phyloP scores from a whole-genome alignment of 2,329 filamentous ascomycete genomes.

The Alternaria sp. region DNA sequence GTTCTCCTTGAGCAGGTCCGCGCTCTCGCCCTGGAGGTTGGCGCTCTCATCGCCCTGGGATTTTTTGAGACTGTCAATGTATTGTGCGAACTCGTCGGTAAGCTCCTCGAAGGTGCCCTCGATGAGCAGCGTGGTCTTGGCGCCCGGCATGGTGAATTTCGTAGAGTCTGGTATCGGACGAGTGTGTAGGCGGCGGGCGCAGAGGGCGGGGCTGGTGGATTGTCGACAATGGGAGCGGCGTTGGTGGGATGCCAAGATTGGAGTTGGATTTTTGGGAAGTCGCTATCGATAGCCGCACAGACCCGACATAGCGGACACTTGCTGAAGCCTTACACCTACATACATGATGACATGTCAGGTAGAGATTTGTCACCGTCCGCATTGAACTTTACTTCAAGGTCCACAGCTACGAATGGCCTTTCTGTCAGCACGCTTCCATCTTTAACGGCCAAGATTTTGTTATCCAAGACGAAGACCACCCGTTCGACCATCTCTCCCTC shows the following conservation, averaged over 20 bases:
- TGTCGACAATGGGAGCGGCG: slow-evolving; percentile 34
- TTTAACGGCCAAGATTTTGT: slow-evolving; percentile 37
- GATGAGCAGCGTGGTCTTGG: slow-evolving; percentile 72
- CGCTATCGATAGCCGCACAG: slow-evolving; percentile 32
- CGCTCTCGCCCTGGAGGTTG: slow-evolving; percentile 68
- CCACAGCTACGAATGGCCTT: slow-evolving; percentile 38
- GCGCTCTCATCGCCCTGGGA: slow-evolving; percentile 61
- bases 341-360: neutral
- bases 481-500: slow-evolving; percentile 41
- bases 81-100: slow-evolving; percentile 91
- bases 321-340: neutral
- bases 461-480: slow-evolving; percentile 42
- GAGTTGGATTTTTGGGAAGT: slow-evolving; percentile 35
- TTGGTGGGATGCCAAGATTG: slow-evolving; percentile 45
- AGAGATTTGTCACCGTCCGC: neutral
- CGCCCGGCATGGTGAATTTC: slow-evolving; percentile 63
- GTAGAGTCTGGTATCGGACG: slow-evolving; percentile 34
- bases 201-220: slow-evolving; percentile 33
- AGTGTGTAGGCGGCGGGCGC: slow-evolving; percentile 27
- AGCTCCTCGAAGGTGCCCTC: slow-evolving; percentile 95
- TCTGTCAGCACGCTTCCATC: slow-evolving; percentile 39
- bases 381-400: slow-evolving; percentile 11
- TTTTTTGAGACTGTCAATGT: slow-evolving; percentile 84
- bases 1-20: slow-evolving; percentile 71
- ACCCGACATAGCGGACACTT: neutral